Percentiles rank a stretch among this genome's conserved stretches.
phyloP scores from a whole-genome alignment of 2,329 filamentous ascomycete species.

The Fragosphaeria purpurea region DNA sequence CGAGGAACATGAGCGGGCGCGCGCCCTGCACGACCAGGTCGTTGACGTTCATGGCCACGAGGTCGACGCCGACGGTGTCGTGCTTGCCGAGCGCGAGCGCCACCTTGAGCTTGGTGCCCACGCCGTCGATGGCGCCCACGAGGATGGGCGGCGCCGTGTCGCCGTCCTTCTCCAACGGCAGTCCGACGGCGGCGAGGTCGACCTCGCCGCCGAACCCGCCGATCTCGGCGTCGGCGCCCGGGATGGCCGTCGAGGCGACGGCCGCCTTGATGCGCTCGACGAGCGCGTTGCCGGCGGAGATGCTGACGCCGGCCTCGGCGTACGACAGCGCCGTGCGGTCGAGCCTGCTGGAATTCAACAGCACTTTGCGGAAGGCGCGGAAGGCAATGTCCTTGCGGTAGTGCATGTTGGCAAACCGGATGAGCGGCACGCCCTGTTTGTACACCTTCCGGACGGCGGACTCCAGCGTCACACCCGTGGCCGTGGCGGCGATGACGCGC shows the following conservation, averaged over 20 bases:
- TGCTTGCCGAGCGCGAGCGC: slow-evolving; percentile 84
- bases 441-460: slow-evolving; percentile 86
- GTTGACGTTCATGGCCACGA: slow-evolving; percentile 99
- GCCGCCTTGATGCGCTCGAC: slow-evolving; percentile 85
- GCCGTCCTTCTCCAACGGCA: slow-evolving; percentile 32
- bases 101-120: slow-evolving; percentile 94
- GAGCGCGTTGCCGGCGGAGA: slow-evolving; percentile 86
- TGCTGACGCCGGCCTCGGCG: slow-evolving; percentile 84
- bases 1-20: slow-evolving; percentile 89
- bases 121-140: slow-evolving; percentile 91
- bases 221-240: slow-evolving; percentile 86
- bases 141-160: slow-evolving; percentile 74
- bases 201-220: slow-evolving; percentile 90
- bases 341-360: too few species aligned
- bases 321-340: slow-evolving; percentile 58
- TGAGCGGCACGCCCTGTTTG: slow-evolving; percentile 58
- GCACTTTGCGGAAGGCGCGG: slow-evolving; percentile 47
- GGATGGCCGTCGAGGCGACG: slow-evolving; percentile 73
- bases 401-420: slow-evolving; percentile 82
- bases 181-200: slow-evolving; percentile 66
- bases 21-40: slow-evolving; percentile 94
- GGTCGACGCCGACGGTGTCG: slow-evolving; percentile 88
- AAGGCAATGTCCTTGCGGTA: slow-evolving; percentile 89
- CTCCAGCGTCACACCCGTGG: slow-evolving; percentile 60
- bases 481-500: slow-evolving; percentile 87